A percentile compares a stretch with the other conserved stretches of the same genome.
These are phyloP conservation scores for Betula pendula DNA, from an alignment of 306 rosid species.

Conservation along the genomic window DNA sequence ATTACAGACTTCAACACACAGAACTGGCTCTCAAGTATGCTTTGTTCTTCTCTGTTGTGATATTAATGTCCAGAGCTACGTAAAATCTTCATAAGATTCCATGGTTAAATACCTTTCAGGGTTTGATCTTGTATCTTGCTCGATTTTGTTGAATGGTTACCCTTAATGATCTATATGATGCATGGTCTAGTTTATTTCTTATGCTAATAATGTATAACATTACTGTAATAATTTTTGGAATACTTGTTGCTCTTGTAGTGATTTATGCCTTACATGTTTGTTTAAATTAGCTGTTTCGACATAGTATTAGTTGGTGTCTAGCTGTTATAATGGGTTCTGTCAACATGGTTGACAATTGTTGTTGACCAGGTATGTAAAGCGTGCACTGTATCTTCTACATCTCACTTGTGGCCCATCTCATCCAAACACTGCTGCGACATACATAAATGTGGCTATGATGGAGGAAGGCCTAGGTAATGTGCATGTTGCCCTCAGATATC, in stretches of 20 bases:
- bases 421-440: conserved; percentile 99
- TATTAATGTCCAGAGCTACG: conserved; percentile 17
- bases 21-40: conserved; percentile 97
- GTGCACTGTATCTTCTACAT: conserved; percentile 96
- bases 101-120: not conserved
- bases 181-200: not conserved
- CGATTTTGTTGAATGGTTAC: not conserved
- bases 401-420: conserved; percentile 98
- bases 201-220: not conserved
- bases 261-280: not conserved
- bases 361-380: conserved; percentile 83
- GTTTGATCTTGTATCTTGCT: not conserved
- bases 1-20: conserved; percentile 97
- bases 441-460: conserved; percentile 99
- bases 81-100: not conserved
- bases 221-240: not conserved
- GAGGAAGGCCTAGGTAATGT: conserved; percentile 99
- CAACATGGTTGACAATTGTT: conserved; percentile 21
- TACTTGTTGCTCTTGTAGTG: not conserved
- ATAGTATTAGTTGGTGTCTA: not conserved
- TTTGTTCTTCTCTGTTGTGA: conserved; percentile 25
- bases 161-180: not conserved
- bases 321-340: conserved; percentile 23
- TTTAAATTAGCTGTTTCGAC: conserved; percentile 4
- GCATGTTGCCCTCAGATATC: conserved; percentile 95